Percentiles rank a stretch among this genome's conserved stretches.
phyloP scores from a whole-genome alignment of 2,329 filamentous ascomycete species.

The Pseudogymnoascus sp. region DNA sequence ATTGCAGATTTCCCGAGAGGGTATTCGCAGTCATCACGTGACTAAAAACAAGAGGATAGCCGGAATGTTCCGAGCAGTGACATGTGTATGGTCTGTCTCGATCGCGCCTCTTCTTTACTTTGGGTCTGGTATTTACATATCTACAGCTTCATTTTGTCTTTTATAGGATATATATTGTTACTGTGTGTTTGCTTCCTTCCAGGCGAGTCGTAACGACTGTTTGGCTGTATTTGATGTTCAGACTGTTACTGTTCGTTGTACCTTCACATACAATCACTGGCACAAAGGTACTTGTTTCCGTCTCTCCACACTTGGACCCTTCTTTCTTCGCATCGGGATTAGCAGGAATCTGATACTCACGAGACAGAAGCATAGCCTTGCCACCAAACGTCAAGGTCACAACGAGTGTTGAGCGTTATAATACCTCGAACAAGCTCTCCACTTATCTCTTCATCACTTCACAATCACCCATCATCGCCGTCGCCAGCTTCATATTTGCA shows the following conservation, averaged over 20 bases:
- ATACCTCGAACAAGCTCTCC: not conserved
- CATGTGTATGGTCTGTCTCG: not conserved
- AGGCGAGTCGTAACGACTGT: not conserved
- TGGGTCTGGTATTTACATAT: not conserved
- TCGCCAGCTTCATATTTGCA: not conserved
- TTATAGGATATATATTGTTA: not conserved
- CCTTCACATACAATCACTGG: not conserved
- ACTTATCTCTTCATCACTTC: not conserved
- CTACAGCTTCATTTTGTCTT: not conserved
- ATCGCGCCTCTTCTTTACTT: not conserved
- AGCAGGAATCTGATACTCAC: not conserved
- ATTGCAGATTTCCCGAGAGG: not conserved
- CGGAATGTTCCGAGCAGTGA: not conserved
- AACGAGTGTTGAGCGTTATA: not conserved
- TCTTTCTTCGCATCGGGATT: not conserved
- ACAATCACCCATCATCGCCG: not conserved
- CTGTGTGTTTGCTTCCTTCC: not conserved
- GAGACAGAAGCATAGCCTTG: not conserved
- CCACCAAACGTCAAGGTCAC: not conserved
- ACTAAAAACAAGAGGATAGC: not conserved
- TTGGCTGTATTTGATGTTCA: not conserved
- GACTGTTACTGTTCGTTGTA: not conserved
- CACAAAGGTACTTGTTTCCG: not conserved
- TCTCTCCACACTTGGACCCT: not conserved
- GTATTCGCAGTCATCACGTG: not conserved